Conservation (phyloP, 441 rosid genomes). For the Manihot esculenta region DNA sequence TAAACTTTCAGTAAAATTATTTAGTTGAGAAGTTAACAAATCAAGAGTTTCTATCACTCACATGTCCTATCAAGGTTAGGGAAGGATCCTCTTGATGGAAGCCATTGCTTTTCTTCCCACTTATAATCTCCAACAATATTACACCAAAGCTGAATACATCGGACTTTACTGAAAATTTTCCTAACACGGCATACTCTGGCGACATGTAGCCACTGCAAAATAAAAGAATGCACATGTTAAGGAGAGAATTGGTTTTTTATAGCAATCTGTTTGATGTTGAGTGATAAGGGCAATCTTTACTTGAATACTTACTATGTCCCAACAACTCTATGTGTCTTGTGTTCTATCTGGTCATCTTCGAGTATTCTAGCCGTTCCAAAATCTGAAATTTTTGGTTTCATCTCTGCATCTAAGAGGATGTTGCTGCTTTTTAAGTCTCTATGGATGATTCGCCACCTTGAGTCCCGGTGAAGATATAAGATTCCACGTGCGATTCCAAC, state of each 20-base stretch:
- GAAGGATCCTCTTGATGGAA: constrained; percentile 9
- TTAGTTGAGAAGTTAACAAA: neutral
- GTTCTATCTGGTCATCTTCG: constrained; percentile 30
- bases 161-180: constrained; percentile 28
- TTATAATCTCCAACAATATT: constrained; percentile 26
- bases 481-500: constrained; percentile 43
- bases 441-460: constrained; percentile 42
- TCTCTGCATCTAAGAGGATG: constrained; percentile 33
- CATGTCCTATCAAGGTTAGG: constrained; percentile 24
- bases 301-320: constrained; percentile 40
- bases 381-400: constrained; percentile 43
- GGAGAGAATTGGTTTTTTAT: neutral
- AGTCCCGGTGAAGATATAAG: constrained; percentile 47
- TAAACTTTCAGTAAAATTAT: neutral
- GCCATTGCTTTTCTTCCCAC: constrained; percentile 22
- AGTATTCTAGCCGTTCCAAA: constrained; percentile 46
- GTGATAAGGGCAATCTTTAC: neutral
- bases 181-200: constrained; percentile 22
- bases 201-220: constrained; percentile 30
- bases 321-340: constrained; percentile 33
- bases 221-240: neutral
- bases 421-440: constrained; percentile 45
- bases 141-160: constrained; percentile 34
- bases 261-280: neutral
- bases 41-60: neutral